A percentile compares a stretch with the other conserved stretches of the same genome.
These are phyloP conservation scores for Sugiyamaella novakii DNA, from an alignment of 1,139 yeast genomes.

Conservation along the genomic window DNA sequence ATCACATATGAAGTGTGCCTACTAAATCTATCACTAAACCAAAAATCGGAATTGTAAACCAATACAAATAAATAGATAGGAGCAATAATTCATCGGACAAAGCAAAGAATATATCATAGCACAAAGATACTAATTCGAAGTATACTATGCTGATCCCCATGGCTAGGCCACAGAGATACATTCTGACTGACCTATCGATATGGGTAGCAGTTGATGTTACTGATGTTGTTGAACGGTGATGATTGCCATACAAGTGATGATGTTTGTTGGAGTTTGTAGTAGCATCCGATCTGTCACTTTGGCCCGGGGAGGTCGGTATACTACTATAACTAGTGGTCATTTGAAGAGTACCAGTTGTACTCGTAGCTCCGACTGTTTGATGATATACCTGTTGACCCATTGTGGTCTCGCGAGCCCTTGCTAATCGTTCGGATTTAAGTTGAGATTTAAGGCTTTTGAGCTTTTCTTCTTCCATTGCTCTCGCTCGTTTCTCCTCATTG, in stretches of 20 bases:
- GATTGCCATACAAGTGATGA: not conserved
- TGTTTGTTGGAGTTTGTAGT: not conserved
- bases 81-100: not conserved
- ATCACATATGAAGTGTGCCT: conserved; percentile 1
- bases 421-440: conserved; percentile 22
- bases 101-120: not conserved
- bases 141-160: too few relatives aligned
- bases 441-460: conserved; percentile 21
- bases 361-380: conserved; percentile 6
- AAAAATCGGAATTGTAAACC: not conserved
- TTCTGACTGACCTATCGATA: not conserved
- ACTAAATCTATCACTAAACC: not conserved
- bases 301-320: not conserved
- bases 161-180: too few relatives aligned
- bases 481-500: conserved; percentile 10
- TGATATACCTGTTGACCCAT: conserved; percentile 5
- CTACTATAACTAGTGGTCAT: not conserved
- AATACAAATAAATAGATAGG: not conserved
- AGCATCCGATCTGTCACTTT: not conserved
- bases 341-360: conserved; percentile 2
- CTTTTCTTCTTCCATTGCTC: conserved; percentile 18
- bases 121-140: not conserved
- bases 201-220: conserved; percentile 1
- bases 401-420: conserved; percentile 18
- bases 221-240: not conserved